phyloP scores from a whole-genome alignment of 176 grass and related monocot genomes.

The Guadua angustifolia region DNA sequence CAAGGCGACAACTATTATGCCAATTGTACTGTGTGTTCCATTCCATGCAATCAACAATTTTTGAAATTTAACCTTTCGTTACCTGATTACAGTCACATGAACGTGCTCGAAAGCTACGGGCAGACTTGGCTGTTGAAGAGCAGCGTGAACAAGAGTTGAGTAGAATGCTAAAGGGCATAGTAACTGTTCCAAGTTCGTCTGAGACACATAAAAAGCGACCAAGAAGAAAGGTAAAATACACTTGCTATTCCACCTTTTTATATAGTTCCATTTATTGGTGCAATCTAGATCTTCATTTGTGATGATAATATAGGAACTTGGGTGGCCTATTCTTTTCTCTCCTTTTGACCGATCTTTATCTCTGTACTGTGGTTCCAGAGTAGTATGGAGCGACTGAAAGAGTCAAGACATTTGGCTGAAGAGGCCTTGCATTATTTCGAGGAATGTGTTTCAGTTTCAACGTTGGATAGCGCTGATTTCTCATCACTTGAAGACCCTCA shows the following conservation, averaged over 20 bases:
- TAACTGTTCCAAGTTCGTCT: constrained; percentile 58
- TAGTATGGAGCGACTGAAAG: constrained; percentile 53
- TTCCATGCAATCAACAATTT: not conserved
- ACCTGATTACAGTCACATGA: constrained; percentile 75
- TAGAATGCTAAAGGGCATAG: constrained; percentile 83
- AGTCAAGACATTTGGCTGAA: constrained; percentile 83
- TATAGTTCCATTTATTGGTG: constrained; percentile 16
- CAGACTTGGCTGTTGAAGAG: constrained; percentile 90
- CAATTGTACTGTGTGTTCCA: not conserved
- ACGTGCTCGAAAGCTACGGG: constrained; percentile 67
- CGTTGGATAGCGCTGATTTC: constrained; percentile 84
- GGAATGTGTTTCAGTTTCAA: constrained; percentile 91
- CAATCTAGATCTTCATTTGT: constrained; percentile 12
- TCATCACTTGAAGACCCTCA: constrained; percentile 76
- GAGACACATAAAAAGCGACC: constrained; percentile 48
- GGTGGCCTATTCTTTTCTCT: not conserved
- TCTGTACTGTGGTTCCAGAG: constrained; percentile 28
- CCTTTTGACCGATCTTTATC: constrained; percentile 27
- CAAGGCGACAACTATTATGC: constrained; percentile 2
- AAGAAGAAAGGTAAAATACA: constrained; percentile 68
- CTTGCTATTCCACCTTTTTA: constrained; percentile 16
- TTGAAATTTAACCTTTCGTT: constrained; percentile 29
- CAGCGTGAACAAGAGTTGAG: constrained; percentile 74
- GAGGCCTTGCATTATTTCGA: constrained; percentile 97
- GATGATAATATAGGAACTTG: constrained; percentile 3